These are phyloP conservation scores for Lasiosphaeriaceae sp. DNA, from an alignment of 495 filamentous ascomycete species.

Conservation along the genomic window DNA sequence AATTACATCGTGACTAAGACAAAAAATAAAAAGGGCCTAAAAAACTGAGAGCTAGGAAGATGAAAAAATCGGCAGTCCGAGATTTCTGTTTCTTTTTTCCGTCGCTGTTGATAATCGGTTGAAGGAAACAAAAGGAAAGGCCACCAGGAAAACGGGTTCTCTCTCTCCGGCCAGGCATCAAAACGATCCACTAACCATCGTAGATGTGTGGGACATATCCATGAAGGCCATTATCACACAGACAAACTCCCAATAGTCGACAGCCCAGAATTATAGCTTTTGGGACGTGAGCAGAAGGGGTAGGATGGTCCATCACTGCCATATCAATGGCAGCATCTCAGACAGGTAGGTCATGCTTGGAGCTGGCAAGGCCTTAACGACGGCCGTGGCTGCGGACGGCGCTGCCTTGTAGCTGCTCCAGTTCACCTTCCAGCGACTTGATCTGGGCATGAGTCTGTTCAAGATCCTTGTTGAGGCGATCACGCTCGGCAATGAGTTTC, in stretches of 20 bases:
- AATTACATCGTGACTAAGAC: constrained; percentile 47
- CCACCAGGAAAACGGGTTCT: constrained; percentile 3
- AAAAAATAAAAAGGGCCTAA: constrained; percentile 20
- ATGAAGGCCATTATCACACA: constrained; percentile 8
- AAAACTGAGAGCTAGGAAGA: constrained; percentile 6
- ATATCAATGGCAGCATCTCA: not conserved
- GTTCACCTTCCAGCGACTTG: constrained; percentile 89
- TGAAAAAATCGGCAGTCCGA: constrained; percentile 2
- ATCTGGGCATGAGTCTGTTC: constrained; percentile 96
- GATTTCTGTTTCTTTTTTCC: constrained; percentile 1
- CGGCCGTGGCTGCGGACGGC: constrained; percentile 91
- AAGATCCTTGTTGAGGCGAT: constrained; percentile 98
- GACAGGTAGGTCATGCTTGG: not conserved
- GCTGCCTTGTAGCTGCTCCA: constrained; percentile 90
- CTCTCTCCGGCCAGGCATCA: not conserved
- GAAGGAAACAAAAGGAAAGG: constrained; percentile 5
- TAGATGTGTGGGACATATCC: constrained; percentile 13
- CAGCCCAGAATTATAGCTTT: not conserved
- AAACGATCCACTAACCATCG: constrained; percentile 7
- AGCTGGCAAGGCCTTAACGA: constrained; percentile 57
- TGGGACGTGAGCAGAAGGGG: not conserved
- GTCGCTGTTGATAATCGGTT: constrained; percentile 9
- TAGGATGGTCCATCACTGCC: not conserved
- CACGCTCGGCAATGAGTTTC: constrained; percentile 96
- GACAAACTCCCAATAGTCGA: not conserved